Conservation (phyloP, 805 yeast genomes). For the Suhomyces vadensis region DNA sequence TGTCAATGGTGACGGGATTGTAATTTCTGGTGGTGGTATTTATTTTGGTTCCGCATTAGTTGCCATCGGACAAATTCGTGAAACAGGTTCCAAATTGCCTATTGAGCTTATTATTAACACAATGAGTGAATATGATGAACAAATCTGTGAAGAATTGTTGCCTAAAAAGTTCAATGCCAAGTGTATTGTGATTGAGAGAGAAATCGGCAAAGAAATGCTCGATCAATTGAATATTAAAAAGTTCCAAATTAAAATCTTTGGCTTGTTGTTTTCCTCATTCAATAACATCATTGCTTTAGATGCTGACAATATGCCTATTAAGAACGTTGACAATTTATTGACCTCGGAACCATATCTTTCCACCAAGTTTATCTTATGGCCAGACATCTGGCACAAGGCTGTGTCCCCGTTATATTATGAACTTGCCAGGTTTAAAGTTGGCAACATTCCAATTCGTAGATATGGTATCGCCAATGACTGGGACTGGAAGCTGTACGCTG, state of each 20-base stretch:
- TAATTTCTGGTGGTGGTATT: constrained; percentile 31
- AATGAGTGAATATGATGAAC: constrained; percentile 22
- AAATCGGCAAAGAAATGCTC: constrained; percentile 23
- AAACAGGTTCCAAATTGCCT: constrained; percentile 34
- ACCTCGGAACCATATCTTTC: constrained; percentile 24
- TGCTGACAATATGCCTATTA: constrained; percentile 35
- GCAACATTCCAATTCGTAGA: constrained; percentile 29
- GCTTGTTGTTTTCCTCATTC: constrained; percentile 34
- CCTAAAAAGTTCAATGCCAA: constrained; percentile 24
- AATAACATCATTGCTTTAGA: constrained; percentile 35
- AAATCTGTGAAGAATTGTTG: constrained; percentile 29
- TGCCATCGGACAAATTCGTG: constrained; percentile 30
- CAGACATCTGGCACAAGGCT: constrained; percentile 36
- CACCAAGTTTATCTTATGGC: constrained; percentile 36
- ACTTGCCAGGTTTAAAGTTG: constrained; percentile 29
- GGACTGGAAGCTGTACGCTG: constrained; percentile 21
- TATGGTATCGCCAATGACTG: constrained; percentile 30
- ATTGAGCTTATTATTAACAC: constrained; percentile 34
- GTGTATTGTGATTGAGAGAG: constrained; percentile 29
- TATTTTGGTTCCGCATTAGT: constrained; percentile 32
- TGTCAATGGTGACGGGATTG: constrained; percentile 36
- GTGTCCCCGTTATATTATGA: constrained; percentile 35
- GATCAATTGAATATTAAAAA: constrained; percentile 19
- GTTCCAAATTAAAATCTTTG: constrained; percentile 33
- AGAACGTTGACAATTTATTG: constrained; percentile 30